These are phyloP conservation scores for Hygrophila difformis DNA, from an alignment of 257 asterid genomes.

Conservation along the genomic window DNA sequence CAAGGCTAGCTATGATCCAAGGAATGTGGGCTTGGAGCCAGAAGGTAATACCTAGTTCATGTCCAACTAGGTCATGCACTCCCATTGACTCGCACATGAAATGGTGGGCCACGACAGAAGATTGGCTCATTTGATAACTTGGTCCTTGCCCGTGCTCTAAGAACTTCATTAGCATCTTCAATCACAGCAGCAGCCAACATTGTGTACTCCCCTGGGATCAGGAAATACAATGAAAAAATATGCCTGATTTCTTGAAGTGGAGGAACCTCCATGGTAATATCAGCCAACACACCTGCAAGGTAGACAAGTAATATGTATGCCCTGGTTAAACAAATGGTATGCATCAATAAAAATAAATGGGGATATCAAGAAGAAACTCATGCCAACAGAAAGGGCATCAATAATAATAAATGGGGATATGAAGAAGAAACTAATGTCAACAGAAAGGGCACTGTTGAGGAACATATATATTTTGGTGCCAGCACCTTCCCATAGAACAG, in stretches of 20 bases:
- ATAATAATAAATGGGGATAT: slow-evolving; percentile 1
- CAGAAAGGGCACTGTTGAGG: neutral
- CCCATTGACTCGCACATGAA: slow-evolving; percentile 79
- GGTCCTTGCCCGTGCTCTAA: slow-evolving; percentile 80
- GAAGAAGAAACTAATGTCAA: neutral
- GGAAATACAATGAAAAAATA: slow-evolving; percentile 72
- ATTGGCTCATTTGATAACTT: slow-evolving; percentile 67
- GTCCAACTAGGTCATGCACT: slow-evolving; percentile 31
- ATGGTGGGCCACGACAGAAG: slow-evolving; percentile 94
- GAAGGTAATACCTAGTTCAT: neutral
- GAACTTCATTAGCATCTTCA: slow-evolving; percentile 82
- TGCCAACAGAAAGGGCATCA: neutral
- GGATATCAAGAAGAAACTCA: neutral
- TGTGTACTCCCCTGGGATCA: slow-evolving; percentile 95
- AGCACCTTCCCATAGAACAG: slow-evolving; percentile 97
- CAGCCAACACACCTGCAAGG: slow-evolving; percentile 66
- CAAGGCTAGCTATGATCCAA: slow-evolving; percentile 11
- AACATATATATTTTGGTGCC: slow-evolving; percentile 13
- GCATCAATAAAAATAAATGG: neutral
- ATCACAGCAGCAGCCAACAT: slow-evolving; percentile 90
- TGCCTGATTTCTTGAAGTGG: slow-evolving; percentile 83
- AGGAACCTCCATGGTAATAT: slow-evolving; percentile 72
- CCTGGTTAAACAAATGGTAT: neutral
- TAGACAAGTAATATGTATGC: slow-evolving; percentile 8
- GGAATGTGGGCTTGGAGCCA: slow-evolving; percentile 6